Percentiles rank a stretch among this genome's conserved stretches.
Evolutionary conservation across 129 eudicot genomes (phyloP).

Genomic region (Helichrysum umbraculigerum): DNA sequence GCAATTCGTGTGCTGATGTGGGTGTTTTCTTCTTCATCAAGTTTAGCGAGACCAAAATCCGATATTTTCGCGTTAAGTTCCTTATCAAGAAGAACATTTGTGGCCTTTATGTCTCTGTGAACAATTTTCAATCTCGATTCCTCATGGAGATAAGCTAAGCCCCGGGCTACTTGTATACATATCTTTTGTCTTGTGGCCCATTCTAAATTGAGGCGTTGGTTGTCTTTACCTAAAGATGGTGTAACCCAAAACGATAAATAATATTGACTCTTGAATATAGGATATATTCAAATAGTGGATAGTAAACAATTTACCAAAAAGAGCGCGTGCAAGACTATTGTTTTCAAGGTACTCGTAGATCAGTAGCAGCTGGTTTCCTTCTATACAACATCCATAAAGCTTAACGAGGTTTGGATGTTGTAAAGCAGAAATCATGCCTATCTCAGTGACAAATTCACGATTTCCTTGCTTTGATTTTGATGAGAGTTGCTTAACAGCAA

Average conservation of each 20-base stretch:
- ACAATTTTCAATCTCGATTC: slow-evolving; percentile 47
- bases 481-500: slow-evolving; percentile 44
- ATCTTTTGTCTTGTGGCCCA: slow-evolving; percentile 45
- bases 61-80: slow-evolving; percentile 47
- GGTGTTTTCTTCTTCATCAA: slow-evolving; percentile 48
- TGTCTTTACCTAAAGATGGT: slow-evolving; percentile 26
- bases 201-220: slow-evolving; percentile 32
- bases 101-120: slow-evolving; percentile 46
- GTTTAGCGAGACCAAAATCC: slow-evolving; percentile 46
- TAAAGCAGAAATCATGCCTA: slow-evolving; percentile 47
- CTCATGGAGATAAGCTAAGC: slow-evolving; percentile 41
- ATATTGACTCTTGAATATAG: not conserved
- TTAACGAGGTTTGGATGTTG: slow-evolving; percentile 47
- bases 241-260: not conserved
- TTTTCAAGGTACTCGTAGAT: slow-evolving; percentile 43
- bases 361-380: slow-evolving; percentile 42
- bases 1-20: slow-evolving; percentile 48
- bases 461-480: slow-evolving; percentile 45
- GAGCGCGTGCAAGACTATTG: slow-evolving; percentile 49
- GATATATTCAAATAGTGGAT: not conserved
- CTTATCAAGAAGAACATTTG: slow-evolving; percentile 48
- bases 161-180: slow-evolving; percentile 38
- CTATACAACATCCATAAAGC: slow-evolving; percentile 46
- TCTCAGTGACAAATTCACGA: slow-evolving; percentile 45
- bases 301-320: slow-evolving; percentile 33